Conservation (phyloP, 768 basidiomycete species). For the Hirschioporus abietinus region DNA sequence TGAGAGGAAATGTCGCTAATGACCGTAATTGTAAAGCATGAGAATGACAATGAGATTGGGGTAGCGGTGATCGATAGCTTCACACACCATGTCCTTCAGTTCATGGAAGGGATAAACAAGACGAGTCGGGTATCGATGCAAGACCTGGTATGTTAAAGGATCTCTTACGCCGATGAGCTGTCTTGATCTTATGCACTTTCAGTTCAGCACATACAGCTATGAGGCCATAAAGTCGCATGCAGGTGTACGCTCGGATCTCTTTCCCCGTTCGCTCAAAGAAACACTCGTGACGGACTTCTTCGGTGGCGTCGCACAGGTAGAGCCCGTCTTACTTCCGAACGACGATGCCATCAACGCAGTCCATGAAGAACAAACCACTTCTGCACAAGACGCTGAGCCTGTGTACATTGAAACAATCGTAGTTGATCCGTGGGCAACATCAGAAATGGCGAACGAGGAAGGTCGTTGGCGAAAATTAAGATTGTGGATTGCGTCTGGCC, state of each 20-base stretch:
- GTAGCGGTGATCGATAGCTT: conserved; percentile 94
- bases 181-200: not conserved
- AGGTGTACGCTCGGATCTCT: conserved; percentile 86
- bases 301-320: conserved; percentile 82
- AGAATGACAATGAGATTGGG: conserved; percentile 91
- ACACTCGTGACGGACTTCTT: conserved; percentile 80
- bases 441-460: not conserved
- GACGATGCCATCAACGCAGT: not conserved
- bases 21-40: too few relatives aligned
- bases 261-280: conserved; percentile 55
- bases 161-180: not conserved
- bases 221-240: conserved; percentile 75
- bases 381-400: not conserved
- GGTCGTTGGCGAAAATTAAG: not conserved
- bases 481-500: not conserved
- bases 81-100: conserved; percentile 88
- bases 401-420: not conserved
- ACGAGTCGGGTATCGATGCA: conserved; percentile 75
- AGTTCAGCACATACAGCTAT: conserved; percentile 82
- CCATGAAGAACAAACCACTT: not conserved
- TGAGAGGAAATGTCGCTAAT: too few relatives aligned
- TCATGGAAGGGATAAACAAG: conserved; percentile 90
- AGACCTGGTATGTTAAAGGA: conserved; percentile 60
- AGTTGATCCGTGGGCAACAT: not conserved
- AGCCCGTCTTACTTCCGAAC: conserved; percentile 23